Evolutionary conservation across 148 eudicot genomes (phyloP).

Genomic region (Salicornia ramosissima): DNA sequence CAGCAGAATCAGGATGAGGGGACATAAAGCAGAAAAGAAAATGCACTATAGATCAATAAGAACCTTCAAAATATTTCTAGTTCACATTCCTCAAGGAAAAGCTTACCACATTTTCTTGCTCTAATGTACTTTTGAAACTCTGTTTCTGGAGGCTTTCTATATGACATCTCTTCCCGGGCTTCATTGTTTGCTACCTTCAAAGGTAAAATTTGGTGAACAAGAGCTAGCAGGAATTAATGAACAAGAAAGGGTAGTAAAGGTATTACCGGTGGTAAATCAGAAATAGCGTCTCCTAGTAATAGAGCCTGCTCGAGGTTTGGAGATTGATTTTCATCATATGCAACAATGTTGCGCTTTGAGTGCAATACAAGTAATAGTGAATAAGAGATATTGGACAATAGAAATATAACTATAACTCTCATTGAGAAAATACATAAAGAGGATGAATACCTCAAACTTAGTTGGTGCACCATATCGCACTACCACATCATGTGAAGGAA

Average conservation of each 20-base stretch:
- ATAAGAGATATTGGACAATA: not conserved
- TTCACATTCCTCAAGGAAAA: not conserved
- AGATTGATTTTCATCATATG: constrained; percentile 73
- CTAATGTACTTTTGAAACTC: constrained; percentile 71
- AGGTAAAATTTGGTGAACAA: constrained; percentile 16
- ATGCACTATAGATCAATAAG: not conserved
- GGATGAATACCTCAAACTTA: constrained; percentile 69
- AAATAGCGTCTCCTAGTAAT: constrained; percentile 67
- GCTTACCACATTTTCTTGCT: constrained; percentile 56
- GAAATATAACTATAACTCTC: not conserved
- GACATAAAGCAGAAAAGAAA: not conserved
- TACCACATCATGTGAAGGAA: constrained; percentile 88
- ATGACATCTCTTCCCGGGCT: constrained; percentile 55
- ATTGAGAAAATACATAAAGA: constrained; percentile 4
- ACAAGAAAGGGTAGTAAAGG: constrained; percentile 11
- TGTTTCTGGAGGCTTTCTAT: constrained; percentile 68
- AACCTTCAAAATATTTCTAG: not conserved
- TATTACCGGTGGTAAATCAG: constrained; percentile 83
- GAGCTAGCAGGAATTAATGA: not conserved
- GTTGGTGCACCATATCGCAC: constrained; percentile 62
- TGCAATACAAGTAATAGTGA: constrained; percentile 1
- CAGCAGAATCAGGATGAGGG: not conserved
- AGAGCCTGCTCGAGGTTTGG: constrained; percentile 63
- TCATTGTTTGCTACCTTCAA: constrained; percentile 60
- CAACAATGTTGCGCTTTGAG: constrained; percentile 77